Base-by-base conservation (phyloP, 169 alveolate genomes). In the Cryptosporidium viatorum region DNA sequence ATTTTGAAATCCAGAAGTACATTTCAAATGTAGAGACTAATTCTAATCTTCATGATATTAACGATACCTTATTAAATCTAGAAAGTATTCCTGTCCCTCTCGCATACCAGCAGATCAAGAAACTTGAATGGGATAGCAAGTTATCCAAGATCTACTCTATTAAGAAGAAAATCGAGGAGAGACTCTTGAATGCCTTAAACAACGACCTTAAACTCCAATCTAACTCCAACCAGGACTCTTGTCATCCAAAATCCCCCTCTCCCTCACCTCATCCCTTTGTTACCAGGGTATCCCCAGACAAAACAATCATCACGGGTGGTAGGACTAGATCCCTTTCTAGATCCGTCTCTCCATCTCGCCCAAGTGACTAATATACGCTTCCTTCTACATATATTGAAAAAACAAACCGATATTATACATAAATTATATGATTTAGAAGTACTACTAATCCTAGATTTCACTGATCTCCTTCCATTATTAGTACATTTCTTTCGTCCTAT, bases 21-120 rank as follows among this genome's bases (percentile, higher is more conserved):
- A n/a, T 55, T 26, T 3, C 67, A 26, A 69, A 41, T 41, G 21
- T 2, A 14, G 80, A 43, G 10, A 12, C 59, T 12, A 12, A 2
- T 69, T 21, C 80, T 31, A 69, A 12, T 10, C 5, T 0, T 16
- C 48, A 10, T 2, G 69, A 16, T 0, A 3, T 48, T 31, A 21
- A 67, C 29, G 45, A 67, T 12, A 51, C 26, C 29, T 16, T 45
- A 4, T 21, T 65, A 14, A 67, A 80, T 45, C 51, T 80, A 8
- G 65, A 45, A 10, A 62, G 31, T 9, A 62, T 65, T 21, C 62
- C 89, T 8, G 89, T 80, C 23, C 89, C 89, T 12, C 50, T 80
- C 5, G 89, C 89, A 2, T 80, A 80, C 37, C 89, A 80, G 29
- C 89, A 80, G 41, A 80, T 80, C 39, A 80, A 80, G 31, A 80